Conservation (phyloP, 2,329 filamentous ascomycete genomes). For the Rhinocladiella mackenziei region DNA sequence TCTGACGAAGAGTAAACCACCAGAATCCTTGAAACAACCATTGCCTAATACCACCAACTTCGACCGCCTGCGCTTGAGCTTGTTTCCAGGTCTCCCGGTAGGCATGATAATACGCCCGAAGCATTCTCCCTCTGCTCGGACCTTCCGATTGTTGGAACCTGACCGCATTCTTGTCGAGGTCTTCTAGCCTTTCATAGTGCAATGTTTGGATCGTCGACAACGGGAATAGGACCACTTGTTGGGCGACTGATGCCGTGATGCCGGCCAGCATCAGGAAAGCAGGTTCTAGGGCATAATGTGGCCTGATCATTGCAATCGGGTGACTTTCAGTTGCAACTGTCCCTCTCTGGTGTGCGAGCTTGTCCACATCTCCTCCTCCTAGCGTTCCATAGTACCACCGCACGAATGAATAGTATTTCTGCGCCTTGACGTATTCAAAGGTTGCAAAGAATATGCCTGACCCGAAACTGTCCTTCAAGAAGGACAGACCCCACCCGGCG, state of each 20-base stretch:
- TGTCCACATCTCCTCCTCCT: constrained; percentile 31
- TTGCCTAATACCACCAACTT: constrained; percentile 49
- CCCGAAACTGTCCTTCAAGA: constrained; percentile 59
- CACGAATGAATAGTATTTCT: constrained; percentile 59
- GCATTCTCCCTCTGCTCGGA: constrained; percentile 38
- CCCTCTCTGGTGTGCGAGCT: constrained; percentile 27
- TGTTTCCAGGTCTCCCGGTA: constrained; percentile 58
- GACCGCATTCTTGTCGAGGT: constrained; percentile 52
- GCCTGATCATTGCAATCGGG: constrained; percentile 46
- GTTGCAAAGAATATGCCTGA: constrained; percentile 60
- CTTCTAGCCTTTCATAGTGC: constrained; percentile 57
- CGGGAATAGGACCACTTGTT: constrained; percentile 58
- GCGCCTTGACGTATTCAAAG: constrained; percentile 62
- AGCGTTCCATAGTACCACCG: constrained; percentile 53
- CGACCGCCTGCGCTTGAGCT: constrained; percentile 46
- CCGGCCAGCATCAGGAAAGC: constrained; percentile 59
- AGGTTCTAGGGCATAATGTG: constrained; percentile 61
- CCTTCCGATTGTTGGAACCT: constrained; percentile 29
- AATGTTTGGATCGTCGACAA: constrained; percentile 57
- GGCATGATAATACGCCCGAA: constrained; percentile 56
- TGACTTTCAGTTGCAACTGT: constrained; percentile 15
- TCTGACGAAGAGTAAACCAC: constrained; percentile 54
- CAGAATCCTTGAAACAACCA: constrained; percentile 59
- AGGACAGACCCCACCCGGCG: constrained; percentile 58
- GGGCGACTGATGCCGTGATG: constrained; percentile 54